Percentiles rank a stretch among this genome's conserved stretches.
These are phyloP conservation scores for Magnaporthiopsis incrustans DNA, from an alignment of 2,329 filamentous ascomycete genomes.

Conservation along the genomic window DNA sequence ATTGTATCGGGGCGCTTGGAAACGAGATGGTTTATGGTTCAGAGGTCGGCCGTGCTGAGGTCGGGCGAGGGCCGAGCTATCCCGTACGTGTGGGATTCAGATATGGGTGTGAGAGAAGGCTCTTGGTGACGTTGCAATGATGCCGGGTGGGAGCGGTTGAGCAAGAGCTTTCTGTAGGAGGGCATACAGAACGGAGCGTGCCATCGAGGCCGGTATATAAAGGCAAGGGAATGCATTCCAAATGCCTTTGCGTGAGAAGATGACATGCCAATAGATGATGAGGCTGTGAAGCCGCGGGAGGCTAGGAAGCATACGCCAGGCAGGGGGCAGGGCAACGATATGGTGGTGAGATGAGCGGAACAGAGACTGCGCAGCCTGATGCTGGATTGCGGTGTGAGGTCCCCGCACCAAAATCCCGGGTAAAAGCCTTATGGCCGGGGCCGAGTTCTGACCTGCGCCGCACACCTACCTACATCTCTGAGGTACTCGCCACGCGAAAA, in stretches of 20 bases:
- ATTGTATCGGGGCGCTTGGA: background rate
- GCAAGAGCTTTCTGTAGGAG: background rate
- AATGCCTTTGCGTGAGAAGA: background rate
- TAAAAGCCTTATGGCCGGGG: background rate
- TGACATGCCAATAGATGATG: background rate
- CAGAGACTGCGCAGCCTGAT: background rate
- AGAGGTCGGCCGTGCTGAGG: background rate
- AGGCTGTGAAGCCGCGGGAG: background rate
- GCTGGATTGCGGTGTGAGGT: background rate
- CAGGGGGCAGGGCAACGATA: background rate
- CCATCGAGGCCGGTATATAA: background rate
- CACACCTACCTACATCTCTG: no score
- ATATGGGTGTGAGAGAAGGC: background rate
- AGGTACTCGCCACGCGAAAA: no score
- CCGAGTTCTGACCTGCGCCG: background rate
- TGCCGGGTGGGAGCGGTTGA: background rate
- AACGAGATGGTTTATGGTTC: background rate
- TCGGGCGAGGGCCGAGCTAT: no score
- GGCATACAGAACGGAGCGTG: background rate
- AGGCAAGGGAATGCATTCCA: background rate
- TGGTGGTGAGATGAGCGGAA: no score
- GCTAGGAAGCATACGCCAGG: background rate
- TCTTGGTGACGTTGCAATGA: background rate
- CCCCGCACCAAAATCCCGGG: background rate
- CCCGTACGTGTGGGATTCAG: no score